A percentile compares a stretch with the other conserved stretches of the same genome.
Evolutionary conservation across 2,329 filamentous ascomycete genomes (phyloP).

Genomic region (Fusarium incarnatum): DNA sequence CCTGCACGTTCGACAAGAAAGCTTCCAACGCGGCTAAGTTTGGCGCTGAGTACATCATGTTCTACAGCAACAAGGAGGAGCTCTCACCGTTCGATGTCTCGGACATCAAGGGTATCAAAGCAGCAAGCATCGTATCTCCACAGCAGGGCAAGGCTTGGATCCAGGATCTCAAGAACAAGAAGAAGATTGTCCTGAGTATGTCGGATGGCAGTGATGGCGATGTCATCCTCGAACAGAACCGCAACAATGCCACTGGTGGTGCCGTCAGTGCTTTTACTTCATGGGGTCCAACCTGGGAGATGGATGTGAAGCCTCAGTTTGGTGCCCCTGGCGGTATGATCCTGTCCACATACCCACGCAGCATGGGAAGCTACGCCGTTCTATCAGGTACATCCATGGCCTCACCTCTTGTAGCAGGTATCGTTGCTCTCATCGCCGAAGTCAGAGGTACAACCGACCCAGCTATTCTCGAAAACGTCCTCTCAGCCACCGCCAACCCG

Average conservation of each 20-base stretch:
- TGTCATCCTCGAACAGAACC: constrained; percentile 49
- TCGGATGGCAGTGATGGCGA: constrained; percentile 53
- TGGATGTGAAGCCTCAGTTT: constrained; percentile 67
- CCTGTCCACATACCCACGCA: constrained; percentile 65
- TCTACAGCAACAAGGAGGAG: constrained; percentile 67
- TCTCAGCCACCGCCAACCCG: constrained; percentile 63
- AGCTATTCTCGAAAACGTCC: constrained; percentile 60
- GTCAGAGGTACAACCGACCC: constrained; percentile 64
- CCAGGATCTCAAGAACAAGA: constrained; percentile 55
- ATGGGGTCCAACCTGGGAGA: constrained; percentile 72
- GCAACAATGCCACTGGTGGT: constrained; percentile 62
- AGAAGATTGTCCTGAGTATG: constrained; percentile 59
- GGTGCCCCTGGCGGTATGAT: constrained; percentile 68
- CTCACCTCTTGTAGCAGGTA: constrained; percentile 65
- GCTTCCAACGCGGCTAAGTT: constrained; percentile 62
- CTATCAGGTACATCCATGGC: constrained; percentile 71
- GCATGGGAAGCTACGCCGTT: constrained; percentile 62
- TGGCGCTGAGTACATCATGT: constrained; percentile 70
- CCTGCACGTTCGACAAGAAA: constrained; percentile 67
- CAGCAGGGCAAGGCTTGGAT: constrained; percentile 59
- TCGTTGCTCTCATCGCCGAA: constrained; percentile 65
- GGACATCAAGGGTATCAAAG: constrained; percentile 49
- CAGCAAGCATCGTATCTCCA: constrained; percentile 56
- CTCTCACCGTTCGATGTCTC: constrained; percentile 52
- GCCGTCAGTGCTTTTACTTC: constrained; percentile 64